Conservation (phyloP, 2,329 filamentous ascomycete genomes). For the Endothia cerciana region DNA sequence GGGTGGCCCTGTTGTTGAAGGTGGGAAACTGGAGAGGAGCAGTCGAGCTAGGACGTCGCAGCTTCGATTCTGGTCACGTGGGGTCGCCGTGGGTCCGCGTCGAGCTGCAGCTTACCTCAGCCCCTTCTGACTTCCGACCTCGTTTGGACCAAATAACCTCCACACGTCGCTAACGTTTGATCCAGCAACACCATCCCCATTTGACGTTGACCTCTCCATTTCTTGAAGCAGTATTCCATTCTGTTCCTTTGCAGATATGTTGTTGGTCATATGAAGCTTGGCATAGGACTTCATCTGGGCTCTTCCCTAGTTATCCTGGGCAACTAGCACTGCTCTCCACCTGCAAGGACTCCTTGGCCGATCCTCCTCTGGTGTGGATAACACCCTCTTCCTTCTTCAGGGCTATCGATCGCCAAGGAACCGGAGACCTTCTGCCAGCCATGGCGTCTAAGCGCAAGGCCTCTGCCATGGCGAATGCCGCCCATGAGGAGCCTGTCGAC, state of each 20-base stretch:
- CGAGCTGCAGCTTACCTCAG: constrained; percentile 18
- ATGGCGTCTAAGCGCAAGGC: constrained; percentile 97
- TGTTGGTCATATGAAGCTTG: neutral
- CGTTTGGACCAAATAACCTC: too few species aligned
- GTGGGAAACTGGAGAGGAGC: constrained; percentile 16
- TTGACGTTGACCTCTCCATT: neutral
- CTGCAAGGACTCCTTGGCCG: neutral
- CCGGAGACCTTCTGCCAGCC: neutral
- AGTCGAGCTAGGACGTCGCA: constrained; percentile 15
- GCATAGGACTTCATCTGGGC: neutral
- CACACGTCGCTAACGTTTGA: neutral
- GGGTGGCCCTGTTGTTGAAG: constrained; percentile 16
- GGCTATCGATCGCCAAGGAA: neutral
- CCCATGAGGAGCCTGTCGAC: constrained; percentile 83
- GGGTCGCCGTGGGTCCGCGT: neutral
- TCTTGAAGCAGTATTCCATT: neutral
- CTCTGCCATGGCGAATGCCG: constrained; percentile 68
- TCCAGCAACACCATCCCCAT: constrained; percentile 1
- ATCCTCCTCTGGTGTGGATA: neutral
- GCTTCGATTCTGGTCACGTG: constrained; percentile 20
- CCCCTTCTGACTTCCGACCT: neutral
- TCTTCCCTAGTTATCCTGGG: neutral
- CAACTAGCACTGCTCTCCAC: neutral
- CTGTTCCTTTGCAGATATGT: neutral
- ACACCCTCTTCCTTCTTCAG: neutral